Base-by-base conservation (phyloP, 352 stramenopile genomes). In the Phytophthora uliginosa region DNA sequence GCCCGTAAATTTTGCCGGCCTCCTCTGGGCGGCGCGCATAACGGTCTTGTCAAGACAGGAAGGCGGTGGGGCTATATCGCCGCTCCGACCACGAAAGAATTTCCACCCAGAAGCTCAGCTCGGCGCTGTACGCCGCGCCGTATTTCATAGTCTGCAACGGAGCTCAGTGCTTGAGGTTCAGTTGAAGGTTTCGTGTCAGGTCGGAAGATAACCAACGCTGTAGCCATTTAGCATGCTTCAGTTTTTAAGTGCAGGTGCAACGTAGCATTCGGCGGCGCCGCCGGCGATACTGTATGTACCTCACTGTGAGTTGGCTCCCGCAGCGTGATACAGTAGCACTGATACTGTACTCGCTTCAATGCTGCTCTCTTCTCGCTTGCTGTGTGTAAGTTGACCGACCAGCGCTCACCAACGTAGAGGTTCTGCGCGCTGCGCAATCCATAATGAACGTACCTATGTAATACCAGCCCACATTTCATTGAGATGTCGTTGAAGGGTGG, bases 211-310 rank as follows among this genome's bases (percentile, higher is more conserved):
- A 62, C 50, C 38, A 50, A 24, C 42, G 42, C 6, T 47, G 61
- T 61, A 48, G 62, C 62, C 62, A 69, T 63, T 68, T 61, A 34
- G 50, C 34, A 61, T 61, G 59, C 48, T 67, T 67, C 55, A 61
- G 22, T 61, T 51, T 20, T 28, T 17, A 42, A 22, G 17, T 13
- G 18, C 20, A 31, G 22, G 18, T 38, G 15, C 51, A 50, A 22
- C 15, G 8, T 31, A 31, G 53, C 15, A 59, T 42, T 42, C 8
- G 31, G 10, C 38, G n/a, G n/a, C n/a, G 8, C 3, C 12, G 13
- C 36, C 13, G 36, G 17, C 36, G 36, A 20, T 20, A 22, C 38
- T 42, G 34, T 15, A n/a, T 18, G 38, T n/a, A 17, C 13, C 13
- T 50, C 4, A 22, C 42, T 50, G 4, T 3, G 17, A 50, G 42